phyloP scores from a whole-genome alignment of 768 basidiomycete species.

The Tylopilus balloui region DNA sequence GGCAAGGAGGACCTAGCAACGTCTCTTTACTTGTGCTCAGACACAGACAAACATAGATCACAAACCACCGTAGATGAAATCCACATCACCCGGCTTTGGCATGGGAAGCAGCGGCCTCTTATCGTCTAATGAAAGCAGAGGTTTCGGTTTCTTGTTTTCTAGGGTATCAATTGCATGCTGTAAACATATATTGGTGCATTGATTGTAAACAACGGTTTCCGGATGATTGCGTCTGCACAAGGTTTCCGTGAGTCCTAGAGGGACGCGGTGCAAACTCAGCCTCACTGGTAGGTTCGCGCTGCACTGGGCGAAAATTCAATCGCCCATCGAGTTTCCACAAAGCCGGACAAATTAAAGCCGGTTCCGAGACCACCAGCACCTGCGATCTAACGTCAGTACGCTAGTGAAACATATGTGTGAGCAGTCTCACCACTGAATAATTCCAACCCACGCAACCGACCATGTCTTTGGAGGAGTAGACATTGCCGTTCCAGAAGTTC shows the following conservation, averaged over 20 bases:
- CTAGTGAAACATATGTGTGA: not conserved
- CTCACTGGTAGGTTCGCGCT: slow-evolving; percentile 59
- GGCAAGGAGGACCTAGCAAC: slow-evolving; percentile 65
- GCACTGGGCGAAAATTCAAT: slow-evolving; percentile 63
- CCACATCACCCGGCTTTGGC: slow-evolving; percentile 57
- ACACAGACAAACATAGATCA: slow-evolving; percentile 3
- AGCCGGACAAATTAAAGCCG: slow-evolving; percentile 57
- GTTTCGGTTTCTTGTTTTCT: slow-evolving; percentile 38
- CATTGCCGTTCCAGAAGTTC: slow-evolving; percentile 27
- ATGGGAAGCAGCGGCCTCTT: slow-evolving; percentile 39
- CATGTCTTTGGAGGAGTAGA: slow-evolving; percentile 34
- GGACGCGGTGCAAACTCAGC: not conserved
- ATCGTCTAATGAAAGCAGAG: slow-evolving; percentile 41
- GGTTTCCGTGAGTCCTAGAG: not conserved
- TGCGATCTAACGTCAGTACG: slow-evolving; percentile 22
- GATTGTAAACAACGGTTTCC: slow-evolving; percentile 54
- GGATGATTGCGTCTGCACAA: slow-evolving; percentile 58
- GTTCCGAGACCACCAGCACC: slow-evolving; percentile 74
- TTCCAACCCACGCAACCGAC: slow-evolving; percentile 56
- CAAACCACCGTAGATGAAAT: slow-evolving; percentile 72
- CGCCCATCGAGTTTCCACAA: slow-evolving; percentile 64
- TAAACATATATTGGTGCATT: slow-evolving; percentile 57
- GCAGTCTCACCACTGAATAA: slow-evolving; percentile 56
- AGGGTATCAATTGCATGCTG: slow-evolving; percentile 50
- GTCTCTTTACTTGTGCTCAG: not conserved